Evolutionary conservation across 306 rosid genomes (phyloP).

Genomic region (Malus sylvestris): DNA sequence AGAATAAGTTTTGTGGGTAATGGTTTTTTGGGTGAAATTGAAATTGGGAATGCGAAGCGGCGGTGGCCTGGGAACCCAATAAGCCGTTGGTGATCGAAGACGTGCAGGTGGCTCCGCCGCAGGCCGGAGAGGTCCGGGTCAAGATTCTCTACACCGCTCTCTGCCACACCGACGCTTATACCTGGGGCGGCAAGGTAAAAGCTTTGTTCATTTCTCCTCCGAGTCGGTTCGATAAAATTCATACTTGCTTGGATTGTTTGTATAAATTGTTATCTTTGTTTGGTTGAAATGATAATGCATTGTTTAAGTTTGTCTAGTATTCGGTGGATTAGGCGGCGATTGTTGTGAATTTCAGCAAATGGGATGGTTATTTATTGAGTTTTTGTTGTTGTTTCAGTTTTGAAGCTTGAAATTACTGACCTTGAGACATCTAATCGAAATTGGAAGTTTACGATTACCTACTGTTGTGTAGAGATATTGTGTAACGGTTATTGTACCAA

Average conservation of each 20-base stretch:
- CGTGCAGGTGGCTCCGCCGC: conserved; percentile 90
- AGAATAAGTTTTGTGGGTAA: not conserved
- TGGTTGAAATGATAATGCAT: not conserved
- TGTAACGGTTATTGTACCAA: not conserved
- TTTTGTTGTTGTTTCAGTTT: not conserved
- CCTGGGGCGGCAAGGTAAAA: conserved; percentile 91
- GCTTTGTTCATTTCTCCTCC: not conserved
- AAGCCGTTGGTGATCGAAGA: conserved; percentile 78
- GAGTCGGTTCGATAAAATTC: not conserved
- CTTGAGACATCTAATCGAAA: not conserved
- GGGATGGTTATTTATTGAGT: not conserved
- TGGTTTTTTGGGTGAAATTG: not conserved
- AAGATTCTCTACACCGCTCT: conserved; percentile 80
- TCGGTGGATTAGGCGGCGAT: not conserved
- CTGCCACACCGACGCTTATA: conserved; percentile 88
- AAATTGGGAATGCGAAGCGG: conserved; percentile 37
- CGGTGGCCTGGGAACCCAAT: conserved; percentile 99
- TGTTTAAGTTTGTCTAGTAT: too few relatives aligned
- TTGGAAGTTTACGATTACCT: not conserved
- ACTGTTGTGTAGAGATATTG: not conserved
- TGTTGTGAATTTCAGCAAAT: not conserved
- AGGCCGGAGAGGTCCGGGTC: conserved; percentile 77
- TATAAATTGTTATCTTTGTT: not conserved
- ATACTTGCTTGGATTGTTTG: not conserved
- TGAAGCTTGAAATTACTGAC: not conserved